Conservation (phyloP, 202 grass and related monocot genomes). For the Setaria italica region DNA sequence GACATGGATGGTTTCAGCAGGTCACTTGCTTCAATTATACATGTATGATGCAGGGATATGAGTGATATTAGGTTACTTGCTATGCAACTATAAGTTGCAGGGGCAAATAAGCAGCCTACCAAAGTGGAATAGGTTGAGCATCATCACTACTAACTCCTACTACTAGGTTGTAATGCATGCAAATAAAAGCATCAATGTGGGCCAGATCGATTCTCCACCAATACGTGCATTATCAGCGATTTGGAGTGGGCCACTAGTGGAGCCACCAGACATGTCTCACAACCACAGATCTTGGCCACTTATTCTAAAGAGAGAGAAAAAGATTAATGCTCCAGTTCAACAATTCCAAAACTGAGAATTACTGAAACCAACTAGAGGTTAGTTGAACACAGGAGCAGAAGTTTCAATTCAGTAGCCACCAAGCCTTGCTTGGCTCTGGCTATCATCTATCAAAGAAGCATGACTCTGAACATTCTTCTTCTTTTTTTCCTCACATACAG, state of each 20-base stretch:
- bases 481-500: background rate
- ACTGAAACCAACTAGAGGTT: background rate
- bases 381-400: background rate
- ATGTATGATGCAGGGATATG: background rate
- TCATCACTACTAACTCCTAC: background rate
- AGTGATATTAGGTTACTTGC: background rate
- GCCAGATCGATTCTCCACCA: conserved; percentile 25
- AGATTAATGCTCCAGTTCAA: background rate
- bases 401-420: background rate
- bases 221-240: background rate
- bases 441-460: background rate
- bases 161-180: background rate
- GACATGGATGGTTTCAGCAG: background rate
- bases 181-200: conserved; percentile 34
- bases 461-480: background rate
- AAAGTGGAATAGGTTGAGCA: conserved; percentile 28
- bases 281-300: conserved; percentile 4
- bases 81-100: background rate
- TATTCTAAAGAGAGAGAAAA: background rate
- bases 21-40: background rate
- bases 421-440: too few species aligned
- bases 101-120: conserved; percentile 1
- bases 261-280: conserved; percentile 13
- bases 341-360: conserved; percentile 16
- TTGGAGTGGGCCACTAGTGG: conserved; percentile 22